Conservation (phyloP, 129 eudicot species). For the Flaveria bidentis region DNA sequence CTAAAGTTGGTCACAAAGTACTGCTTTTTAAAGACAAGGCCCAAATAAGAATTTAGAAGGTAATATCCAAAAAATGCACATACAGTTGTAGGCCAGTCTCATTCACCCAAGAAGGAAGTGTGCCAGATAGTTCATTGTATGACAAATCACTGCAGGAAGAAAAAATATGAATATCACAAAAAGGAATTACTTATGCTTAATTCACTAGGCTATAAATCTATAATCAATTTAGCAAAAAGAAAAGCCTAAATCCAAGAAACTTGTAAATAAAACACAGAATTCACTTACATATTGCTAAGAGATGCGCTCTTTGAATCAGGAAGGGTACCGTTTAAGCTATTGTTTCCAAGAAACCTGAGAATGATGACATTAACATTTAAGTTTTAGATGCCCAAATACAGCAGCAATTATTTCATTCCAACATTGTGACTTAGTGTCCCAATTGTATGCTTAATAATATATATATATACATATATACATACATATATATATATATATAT, state of each 20-base stretch:
- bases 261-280: background rate
- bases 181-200: background rate
- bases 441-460: background rate
- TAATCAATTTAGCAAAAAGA: background rate
- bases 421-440: background rate
- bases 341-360: conserved; percentile 83
- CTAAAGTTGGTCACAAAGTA: background rate
- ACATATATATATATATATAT: too few relatives aligned
- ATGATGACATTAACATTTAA: conserved; percentile 7
- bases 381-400: conserved; percentile 5
- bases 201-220: background rate
- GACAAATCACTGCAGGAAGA: conserved; percentile 73
- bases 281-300: conserved; percentile 58
- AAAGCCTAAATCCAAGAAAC: background rate
- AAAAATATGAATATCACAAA: background rate
- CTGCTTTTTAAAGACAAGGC: background rate
- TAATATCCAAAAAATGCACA: conserved; percentile 22
- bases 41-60: background rate
- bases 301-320: conserved; percentile 47
- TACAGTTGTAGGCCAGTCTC: conserved; percentile 62
- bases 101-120: conserved; percentile 71
- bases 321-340: conserved; percentile 58
- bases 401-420: background rate
- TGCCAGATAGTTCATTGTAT: conserved; percentile 79
- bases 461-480: background rate